Evolutionary conservation across 179 eudicot species (phyloP), one percentile per base, ranked within the genome.

Genomic region (Carnegiea gigantea): DNA sequence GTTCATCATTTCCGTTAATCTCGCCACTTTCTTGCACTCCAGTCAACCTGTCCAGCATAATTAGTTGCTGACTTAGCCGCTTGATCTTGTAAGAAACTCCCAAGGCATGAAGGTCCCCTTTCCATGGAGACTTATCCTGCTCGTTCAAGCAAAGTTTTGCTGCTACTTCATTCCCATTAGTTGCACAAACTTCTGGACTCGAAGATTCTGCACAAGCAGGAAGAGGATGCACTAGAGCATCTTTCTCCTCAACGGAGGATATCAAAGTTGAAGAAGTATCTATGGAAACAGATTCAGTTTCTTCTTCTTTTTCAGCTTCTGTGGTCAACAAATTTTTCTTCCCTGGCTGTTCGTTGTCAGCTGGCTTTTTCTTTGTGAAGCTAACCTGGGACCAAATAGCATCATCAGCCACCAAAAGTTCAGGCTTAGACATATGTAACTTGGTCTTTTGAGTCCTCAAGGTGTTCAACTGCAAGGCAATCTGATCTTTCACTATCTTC

Each of bases 31-130:
- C 93, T 81, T 82, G 88, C 79, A 89, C 90, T 77, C 92, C 97
- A 4, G 89, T 89, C 73, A 93, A 78, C 85, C 91, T 90, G 78
- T 95, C 98, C 24, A 96, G 92, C 93, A 95, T 88, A 59, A 92
- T 79, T 24, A 96, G 79, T 77, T 94, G 98, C 71, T 96, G 99
- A 76, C 91, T 95, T 14, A 96, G 91, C 87, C 97, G 85, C 87
- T 96, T 96, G 82, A 96, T 91, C 88, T 96, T 96, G 89, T 90
- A 96, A 68, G 95, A 90, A 60, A 96, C 92, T 73, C 97, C 94
- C 62, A 94, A 90, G 76, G 98, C 94, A 83, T 95, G 95, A 84
- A 94, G 85, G 75, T 94, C 99, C 88, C 90, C 90, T 88, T 86
- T 96, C 96, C 92, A 89, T 21, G 87, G 67, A 30, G 90, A 79